phyloP scores from a whole-genome alignment of 176 grass and related monocot genomes.

The Phoenix roebelenii region DNA sequence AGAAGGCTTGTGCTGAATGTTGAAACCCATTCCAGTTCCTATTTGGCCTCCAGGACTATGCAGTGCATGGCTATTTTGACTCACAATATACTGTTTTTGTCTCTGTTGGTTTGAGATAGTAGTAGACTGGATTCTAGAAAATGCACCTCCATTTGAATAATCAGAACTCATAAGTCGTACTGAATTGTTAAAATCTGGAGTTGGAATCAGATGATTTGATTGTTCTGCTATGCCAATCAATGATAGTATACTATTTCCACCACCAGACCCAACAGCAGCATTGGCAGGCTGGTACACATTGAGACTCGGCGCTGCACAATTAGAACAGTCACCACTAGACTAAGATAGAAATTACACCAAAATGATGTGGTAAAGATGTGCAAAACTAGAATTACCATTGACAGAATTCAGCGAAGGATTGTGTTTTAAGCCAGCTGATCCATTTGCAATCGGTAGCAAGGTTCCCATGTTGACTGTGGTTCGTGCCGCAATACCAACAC shows the following conservation, averaged over 20 bases:
- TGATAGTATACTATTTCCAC: conserved; percentile 43
- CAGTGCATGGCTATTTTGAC: conserved; percentile 49
- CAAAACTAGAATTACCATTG: conserved; percentile 6
- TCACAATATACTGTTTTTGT: conserved; percentile 71
- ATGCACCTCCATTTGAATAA: conserved; percentile 73
- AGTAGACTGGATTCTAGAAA: conserved; percentile 57
- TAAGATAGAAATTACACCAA: neutral
- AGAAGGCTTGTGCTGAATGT: conserved; percentile 63
- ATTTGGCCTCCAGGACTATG: conserved; percentile 41
- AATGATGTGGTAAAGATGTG: neutral
- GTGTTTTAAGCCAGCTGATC: conserved; percentile 16
- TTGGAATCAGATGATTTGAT: conserved; percentile 82
- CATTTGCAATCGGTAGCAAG: conserved; percentile 30
- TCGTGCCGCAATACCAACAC: conserved; percentile 47
- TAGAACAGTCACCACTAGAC: conserved; percentile 20
- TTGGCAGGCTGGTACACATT: conserved; percentile 61
- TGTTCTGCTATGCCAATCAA: conserved; percentile 56
- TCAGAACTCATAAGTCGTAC: conserved; percentile 49
- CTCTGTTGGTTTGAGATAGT: conserved; percentile 41
- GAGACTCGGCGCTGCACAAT: conserved; percentile 40
- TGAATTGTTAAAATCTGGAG: conserved; percentile 77
- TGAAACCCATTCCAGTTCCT: conserved; percentile 57
- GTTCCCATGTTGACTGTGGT: conserved; percentile 37
- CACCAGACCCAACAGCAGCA: conserved; percentile 39
- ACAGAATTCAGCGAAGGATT: conserved; percentile 7